Base-by-base conservation (phyloP, 2,329 filamentous ascomycete genomes). In the Ophiostoma australiae region DNA sequence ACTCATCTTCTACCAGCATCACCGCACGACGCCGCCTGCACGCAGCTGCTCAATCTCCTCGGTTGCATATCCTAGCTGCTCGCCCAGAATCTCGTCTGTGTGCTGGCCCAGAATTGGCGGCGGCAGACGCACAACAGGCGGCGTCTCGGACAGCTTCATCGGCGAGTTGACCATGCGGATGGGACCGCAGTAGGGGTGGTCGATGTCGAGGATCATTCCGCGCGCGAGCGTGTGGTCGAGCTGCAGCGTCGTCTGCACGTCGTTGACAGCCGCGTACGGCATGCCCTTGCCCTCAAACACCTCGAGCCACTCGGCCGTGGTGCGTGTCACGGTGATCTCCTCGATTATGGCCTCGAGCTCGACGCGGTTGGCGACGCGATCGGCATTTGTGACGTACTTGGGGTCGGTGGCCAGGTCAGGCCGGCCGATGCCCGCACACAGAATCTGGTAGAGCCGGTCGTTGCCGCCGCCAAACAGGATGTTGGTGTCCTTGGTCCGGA, bases 131-230 rank as follows among this genome's bases (percentile, higher is more conserved):
- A 97, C 88, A 3, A 88, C 86, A 0, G 94, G 93, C 75, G 86
- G 89, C 35, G 90, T 91, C 75, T 94, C 89, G 5, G 93, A 97
- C 79, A 93, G 97, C 79, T 99, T 99, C 72, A 99, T 90, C 0
- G 95, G 95, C 0, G 93, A 96, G 77, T 97, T 97, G 70, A 99
- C 90, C 77, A 99, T 82, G 80, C 93, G 94, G 74, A 99, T 90
- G 0, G 90, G 86, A 0, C 95, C 95, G 78, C 94, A 98, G 8
- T 85, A 83, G 5, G 87, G 87, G 78, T 99, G 95, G 0, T 97
- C 87, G 65, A 97, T 83, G 77, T 97, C 91, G 17, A 92, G 87
- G 0, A 99, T 91, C 95, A 99, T 99, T 72, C 90, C 86, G 72
- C 95, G 87, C 31, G 94, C 94, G 81, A 81, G 83, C 81, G 93